Conservation (phyloP, 371 early-diverging fungal genomes). For the Mycotypha africana region DNA sequence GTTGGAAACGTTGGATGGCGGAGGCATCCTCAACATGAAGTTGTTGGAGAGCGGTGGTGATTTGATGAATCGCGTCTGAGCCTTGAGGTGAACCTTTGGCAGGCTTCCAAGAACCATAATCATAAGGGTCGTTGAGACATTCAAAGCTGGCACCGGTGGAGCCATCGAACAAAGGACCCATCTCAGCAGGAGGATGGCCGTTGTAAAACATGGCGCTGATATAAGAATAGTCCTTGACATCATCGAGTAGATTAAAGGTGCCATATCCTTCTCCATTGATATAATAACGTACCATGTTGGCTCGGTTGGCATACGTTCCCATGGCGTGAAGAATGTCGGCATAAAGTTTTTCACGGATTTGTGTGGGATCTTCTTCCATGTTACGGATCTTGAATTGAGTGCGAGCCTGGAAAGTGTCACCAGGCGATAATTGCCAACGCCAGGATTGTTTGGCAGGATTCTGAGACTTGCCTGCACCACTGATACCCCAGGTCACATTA, state of each 20-base stretch:
- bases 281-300: slow-evolving; percentile 48
- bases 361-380: slow-evolving; percentile 57
- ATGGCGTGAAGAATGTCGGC: slow-evolving; percentile 47
- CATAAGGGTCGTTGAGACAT: slow-evolving; percentile 12
- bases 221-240: slow-evolving; percentile 44
- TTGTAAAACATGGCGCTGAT: slow-evolving; percentile 40
- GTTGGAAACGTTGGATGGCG: slow-evolving; percentile 26
- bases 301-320: slow-evolving; percentile 48
- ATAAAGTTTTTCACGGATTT: slow-evolving; percentile 57
- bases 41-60: slow-evolving; percentile 28
- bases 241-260: slow-evolving; percentile 53
- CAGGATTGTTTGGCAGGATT: slow-evolving; percentile 57
- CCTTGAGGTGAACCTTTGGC: slow-evolving; percentile 21
- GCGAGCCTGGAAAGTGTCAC: slow-evolving; percentile 34
- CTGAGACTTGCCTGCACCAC: slow-evolving; percentile 48
- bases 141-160: slow-evolving; percentile 44
- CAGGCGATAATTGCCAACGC: slow-evolving; percentile 31
- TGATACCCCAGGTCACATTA: slow-evolving; percentile 42
- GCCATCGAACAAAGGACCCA: slow-evolving; percentile 52
- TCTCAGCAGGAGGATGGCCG: slow-evolving; percentile 36
- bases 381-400: slow-evolving; percentile 51
- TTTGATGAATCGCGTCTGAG: slow-evolving; percentile 21
- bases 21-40: slow-evolving; percentile 28
- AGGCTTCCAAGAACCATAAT: slow-evolving; percentile 28
- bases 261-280: slow-evolving; percentile 49